Percentiles rank a stretch among this genome's conserved stretches.
These are phyloP conservation scores for Leccinum griseonigrum DNA, from an alignment of 1,284 basidiomycete genomes.

Conservation along the genomic window DNA sequence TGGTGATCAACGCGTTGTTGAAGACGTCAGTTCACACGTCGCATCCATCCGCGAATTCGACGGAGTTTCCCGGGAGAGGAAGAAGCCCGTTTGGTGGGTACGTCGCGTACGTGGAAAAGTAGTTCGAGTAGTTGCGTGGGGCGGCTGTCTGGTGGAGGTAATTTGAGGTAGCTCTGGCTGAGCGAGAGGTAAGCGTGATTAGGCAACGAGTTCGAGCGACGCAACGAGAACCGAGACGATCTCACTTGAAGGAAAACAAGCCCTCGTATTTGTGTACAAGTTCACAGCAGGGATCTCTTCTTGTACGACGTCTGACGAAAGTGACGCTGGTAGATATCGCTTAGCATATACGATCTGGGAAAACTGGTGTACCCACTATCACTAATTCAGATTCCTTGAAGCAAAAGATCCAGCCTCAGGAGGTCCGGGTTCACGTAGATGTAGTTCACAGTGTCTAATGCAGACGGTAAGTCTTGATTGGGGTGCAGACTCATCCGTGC, in stretches of 20 bases:
- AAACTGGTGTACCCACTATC: conserved; percentile 50
- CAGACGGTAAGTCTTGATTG: not conserved
- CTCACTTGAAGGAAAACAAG: conserved; percentile 68
- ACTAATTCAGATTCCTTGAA: conserved; percentile 70
- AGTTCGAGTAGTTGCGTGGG: conserved; percentile 62
- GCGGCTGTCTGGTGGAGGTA: conserved; percentile 52
- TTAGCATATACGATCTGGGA: not conserved
- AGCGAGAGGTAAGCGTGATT: not conserved
- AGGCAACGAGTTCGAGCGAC: no score
- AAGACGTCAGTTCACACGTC: conserved; percentile 67
- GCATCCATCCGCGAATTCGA: conserved; percentile 47
- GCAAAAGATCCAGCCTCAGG: conserved; percentile 44
- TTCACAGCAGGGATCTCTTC: not conserved
- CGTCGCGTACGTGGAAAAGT: conserved; percentile 58
- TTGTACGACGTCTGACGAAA: not conserved
- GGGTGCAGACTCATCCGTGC: not conserved
- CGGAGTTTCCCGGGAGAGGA: conserved; percentile 56
- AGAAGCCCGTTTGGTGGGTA: conserved; percentile 61
- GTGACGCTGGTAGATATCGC: not conserved
- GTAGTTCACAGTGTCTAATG: conserved; percentile 67
- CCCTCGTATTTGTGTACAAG: conserved; percentile 46
- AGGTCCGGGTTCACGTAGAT: conserved; percentile 57
- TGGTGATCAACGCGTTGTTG: conserved; percentile 51
- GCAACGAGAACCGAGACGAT: not conserved
- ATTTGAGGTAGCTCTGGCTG: conserved; percentile 63